Base-by-base conservation (phyloP, 495 filamentous ascomycete genomes). In the Darksidea phi region DNA sequence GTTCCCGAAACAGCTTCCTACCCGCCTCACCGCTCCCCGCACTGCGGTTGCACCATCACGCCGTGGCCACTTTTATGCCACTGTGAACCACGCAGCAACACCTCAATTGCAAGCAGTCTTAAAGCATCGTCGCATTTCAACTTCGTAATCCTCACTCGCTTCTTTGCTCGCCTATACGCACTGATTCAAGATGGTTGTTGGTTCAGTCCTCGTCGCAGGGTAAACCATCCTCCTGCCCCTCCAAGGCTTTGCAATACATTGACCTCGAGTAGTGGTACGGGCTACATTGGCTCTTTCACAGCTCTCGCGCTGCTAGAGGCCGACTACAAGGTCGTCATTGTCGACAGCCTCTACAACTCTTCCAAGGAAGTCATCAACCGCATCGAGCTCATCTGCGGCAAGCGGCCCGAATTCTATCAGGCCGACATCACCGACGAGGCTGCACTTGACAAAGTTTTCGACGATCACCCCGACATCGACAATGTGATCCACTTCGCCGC, bases 281-380 rank as follows among this genome's bases (percentile, higher is more conserved):
- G 94, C 78, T 98, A 98, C 81, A 98, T 98, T 74, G 94, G 94
- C 67, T 98, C 94, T 41, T 97, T 97, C 83, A 98, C 94, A 53
- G 79, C 87, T 56, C 85, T 98, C 53, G 88, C 91, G 36, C 87
- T 98, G 20, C 88, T 98, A 64, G 80, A 95, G 68, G 88, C 92
- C 70, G 92, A 86, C 73, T 97, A 97, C 81, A 88, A 97, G 71
- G 95, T 98, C 50, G 87, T 98, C 66, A 88, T 98, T 57, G 85
- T 91, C 58, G 94, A 98, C 77, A 97, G 86, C 76, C 83, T 97
- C 53, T 95, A 92, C 84, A 98, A 98, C 74, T 96, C 95, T 28
- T 95, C 89, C 34, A 77, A 82, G 66, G 95, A 95, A 72, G 88
- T 86, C 51, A 75, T 98, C 57, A 88, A 91, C 73, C 91, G 94